Evolutionary conservation across 306 rosid genomes (phyloP), one percentile per base, ranked within the genome.

Genomic region (Pyrus bretschneideri): DNA sequence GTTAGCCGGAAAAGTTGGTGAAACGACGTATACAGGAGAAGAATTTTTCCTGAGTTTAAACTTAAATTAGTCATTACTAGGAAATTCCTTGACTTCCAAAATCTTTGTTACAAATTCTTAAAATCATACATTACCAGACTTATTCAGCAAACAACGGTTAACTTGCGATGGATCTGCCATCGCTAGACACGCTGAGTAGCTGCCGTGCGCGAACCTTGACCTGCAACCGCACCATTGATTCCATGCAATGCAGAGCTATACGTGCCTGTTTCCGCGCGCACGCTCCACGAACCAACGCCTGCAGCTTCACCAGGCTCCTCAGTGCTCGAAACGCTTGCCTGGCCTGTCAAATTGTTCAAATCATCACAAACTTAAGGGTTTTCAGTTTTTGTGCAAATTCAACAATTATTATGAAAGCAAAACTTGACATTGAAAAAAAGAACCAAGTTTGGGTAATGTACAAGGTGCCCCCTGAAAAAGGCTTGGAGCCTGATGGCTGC

Each of bases 381-480:
- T 21, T 42, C 40, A 65, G 27, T 8, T 51, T 42, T 29, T 18
- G 40, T 27, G 11, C 49, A 55, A 33, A 27, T 25, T 61, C 66
- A 71, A 1, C 64, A 21, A 0, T 9, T 7, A 22, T 9, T 25
- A 9, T 11, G 18, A 27, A 61, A 12, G 19, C 45, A 64, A 63
- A 64, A 27, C 27, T 61, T 4, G 6, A 9, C 45, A 29, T 11
- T 5, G 29, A 15, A 62, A 74, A 74, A 27, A 30, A 1, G 21
- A 17, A 51, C 55, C 55, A 51, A 1, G 46, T 67, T 73, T 60
- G 72, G 60, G 81, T 42, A 42, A 55, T 78, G 52, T 90, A 92
- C 98, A 63, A 95, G 98, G 82, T 95, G 97, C 58, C 90, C 90
- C 86, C 97, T 83, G 88, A 92, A 92, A 72, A 55, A 73, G 44